Percentiles rank a stretch among this genome's conserved stretches.
These are phyloP conservation scores for Podosphaera leucotricha DNA, from an alignment of 2,329 filamentous ascomycete genomes.

Conservation along the genomic window DNA sequence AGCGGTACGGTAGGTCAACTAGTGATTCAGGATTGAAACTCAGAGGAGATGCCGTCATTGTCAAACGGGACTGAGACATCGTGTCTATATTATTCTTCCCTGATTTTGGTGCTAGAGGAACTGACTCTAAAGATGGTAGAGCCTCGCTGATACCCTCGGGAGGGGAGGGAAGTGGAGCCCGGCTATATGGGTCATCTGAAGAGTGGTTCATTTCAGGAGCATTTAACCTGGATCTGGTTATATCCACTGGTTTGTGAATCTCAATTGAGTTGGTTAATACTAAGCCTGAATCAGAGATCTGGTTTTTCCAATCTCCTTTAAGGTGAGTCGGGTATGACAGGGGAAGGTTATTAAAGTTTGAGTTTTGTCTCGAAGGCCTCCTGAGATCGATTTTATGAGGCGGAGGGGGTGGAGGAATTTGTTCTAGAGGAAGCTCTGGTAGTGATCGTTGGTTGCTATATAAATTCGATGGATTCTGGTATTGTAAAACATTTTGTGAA, in stretches of 20 bases:
- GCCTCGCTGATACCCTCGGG: not conserved
- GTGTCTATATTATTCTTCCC: slow-evolving; percentile 9
- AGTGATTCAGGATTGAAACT: slow-evolving; percentile 11
- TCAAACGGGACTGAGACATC: slow-evolving; percentile 9
- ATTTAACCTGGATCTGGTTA: not conserved
- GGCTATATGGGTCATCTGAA: not conserved
- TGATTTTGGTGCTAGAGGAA: slow-evolving; percentile 13
- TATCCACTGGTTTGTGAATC: slow-evolving; percentile 20
- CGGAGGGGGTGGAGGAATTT: slow-evolving; percentile 11
- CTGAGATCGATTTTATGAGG: slow-evolving; percentile 14
- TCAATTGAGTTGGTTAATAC: slow-evolving; percentile 41
- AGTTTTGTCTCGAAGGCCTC: slow-evolving; percentile 9
- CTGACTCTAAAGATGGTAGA: slow-evolving; percentile 9
- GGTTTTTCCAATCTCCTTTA: slow-evolving; percentile 41
- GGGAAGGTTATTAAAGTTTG: slow-evolving; percentile 8
- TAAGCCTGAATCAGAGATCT: slow-evolving; percentile 39
- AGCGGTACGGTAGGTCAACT: slow-evolving; percentile 10
- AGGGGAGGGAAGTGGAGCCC: too few species aligned
- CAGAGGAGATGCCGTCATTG: slow-evolving; percentile 8
- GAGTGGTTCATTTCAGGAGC: not conserved
- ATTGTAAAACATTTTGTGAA: not conserved
- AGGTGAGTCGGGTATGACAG: slow-evolving; percentile 29
- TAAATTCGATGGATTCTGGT: not conserved
- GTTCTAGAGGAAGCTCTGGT: slow-evolving; percentile 4
- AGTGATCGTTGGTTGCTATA: slow-evolving; percentile 1